Conservation (phyloP, 345 rosid genomes). For the Arabis alpina region DNA sequence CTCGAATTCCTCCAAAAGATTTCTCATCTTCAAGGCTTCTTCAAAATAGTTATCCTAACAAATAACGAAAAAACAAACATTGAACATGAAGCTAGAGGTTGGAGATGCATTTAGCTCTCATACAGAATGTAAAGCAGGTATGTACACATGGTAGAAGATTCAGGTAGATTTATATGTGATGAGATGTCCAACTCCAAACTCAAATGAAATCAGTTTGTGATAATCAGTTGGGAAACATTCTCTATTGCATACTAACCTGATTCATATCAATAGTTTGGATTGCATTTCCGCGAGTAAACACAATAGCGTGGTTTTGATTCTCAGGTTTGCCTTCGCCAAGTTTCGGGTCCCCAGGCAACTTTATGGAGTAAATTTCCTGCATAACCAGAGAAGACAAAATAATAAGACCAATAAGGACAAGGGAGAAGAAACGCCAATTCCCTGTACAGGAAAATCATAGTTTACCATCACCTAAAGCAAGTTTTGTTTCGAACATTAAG, state of each 20-base stretch:
- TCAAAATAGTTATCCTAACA: slow-evolving; percentile 95
- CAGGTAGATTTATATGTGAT: slow-evolving; percentile 28
- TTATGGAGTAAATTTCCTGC: slow-evolving; percentile 92
- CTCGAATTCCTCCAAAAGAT: slow-evolving; percentile 91
- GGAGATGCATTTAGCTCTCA: slow-evolving; percentile 31
- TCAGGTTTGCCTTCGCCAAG: slow-evolving; percentile 99
- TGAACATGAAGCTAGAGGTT: slow-evolving; percentile 17
- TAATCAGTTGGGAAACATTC: slow-evolving; percentile 14
- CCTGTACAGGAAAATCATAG: slow-evolving; percentile 17
- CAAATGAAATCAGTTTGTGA: slow-evolving; percentile 23
- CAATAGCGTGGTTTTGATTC: slow-evolving; percentile 96
- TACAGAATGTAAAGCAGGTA: slow-evolving; percentile 23
- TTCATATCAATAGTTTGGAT: slow-evolving; percentile 99
- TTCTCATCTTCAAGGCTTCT: slow-evolving; percentile 98
- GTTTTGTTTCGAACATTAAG: slow-evolving; percentile 26
- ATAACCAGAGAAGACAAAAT: slow-evolving; percentile 31
- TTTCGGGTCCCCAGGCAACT: slow-evolving; percentile 96
- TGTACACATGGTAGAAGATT: slow-evolving; percentile 28
- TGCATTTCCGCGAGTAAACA: slow-evolving; percentile 97
- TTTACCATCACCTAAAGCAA: slow-evolving; percentile 16
- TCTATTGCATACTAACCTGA: slow-evolving; percentile 57
- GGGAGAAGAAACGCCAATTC: slow-evolving; percentile 7
- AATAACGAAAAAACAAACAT: neutral
- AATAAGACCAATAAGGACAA: slow-evolving; percentile 11
- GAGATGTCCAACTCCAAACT: slow-evolving; percentile 19